Conservation (phyloP, 257 asterid genomes). For the Verbena officinalis region DNA sequence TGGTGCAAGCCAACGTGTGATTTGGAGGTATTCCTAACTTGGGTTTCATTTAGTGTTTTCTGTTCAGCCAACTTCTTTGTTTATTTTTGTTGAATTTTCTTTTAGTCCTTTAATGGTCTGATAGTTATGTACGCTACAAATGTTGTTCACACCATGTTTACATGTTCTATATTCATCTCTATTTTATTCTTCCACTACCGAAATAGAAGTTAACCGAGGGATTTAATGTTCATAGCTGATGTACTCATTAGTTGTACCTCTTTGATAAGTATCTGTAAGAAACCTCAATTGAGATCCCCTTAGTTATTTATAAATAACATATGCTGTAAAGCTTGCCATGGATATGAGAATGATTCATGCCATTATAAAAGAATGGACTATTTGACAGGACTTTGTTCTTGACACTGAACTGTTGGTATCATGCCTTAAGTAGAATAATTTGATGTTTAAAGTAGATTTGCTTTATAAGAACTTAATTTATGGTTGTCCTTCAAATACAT, state of each 20-base stretch:
- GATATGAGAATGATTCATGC: background rate
- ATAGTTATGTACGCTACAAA: background rate
- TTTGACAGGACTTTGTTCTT: background rate
- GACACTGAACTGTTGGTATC: background rate
- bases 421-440: background rate
- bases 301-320: background rate
- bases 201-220: background rate
- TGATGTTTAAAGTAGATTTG: background rate
- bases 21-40: conserved; percentile 64
- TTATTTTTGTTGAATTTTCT: conserved; percentile 7
- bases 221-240: background rate
- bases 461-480: conserved; percentile 1
- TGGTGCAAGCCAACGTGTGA: conserved; percentile 95
- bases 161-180: background rate
- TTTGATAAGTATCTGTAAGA: background rate
- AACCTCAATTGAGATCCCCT: background rate
- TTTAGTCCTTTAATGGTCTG: background rate
- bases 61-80: background rate
- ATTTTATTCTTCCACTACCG: background rate
- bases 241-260: background rate
- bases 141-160: background rate
- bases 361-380: background rate
- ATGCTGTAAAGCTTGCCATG: background rate
- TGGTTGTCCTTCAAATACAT: background rate
- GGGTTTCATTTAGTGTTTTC: conserved; percentile 17